Percentiles rank a stretch among this genome's conserved stretches.
Conservation (phyloP, 2,329 filamentous ascomycete genomes). For the Fusarium virguliforme region DNA sequence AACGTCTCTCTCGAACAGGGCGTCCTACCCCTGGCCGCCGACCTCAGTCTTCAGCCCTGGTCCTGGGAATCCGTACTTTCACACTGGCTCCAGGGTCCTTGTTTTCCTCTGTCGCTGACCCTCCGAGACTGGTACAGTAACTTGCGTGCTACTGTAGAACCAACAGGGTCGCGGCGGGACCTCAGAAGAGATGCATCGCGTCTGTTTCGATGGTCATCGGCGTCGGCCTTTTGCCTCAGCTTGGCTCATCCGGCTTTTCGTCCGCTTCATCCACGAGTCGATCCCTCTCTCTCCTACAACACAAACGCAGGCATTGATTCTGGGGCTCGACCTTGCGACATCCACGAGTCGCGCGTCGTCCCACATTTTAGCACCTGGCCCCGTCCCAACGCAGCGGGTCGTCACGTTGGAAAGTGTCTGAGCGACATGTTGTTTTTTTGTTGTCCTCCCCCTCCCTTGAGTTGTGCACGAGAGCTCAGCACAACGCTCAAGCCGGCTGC, state of each 20-base stretch:
- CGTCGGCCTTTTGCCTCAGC: constrained; percentile 43
- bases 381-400: constrained; percentile 43
- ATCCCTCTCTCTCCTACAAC: constrained; percentile 21
- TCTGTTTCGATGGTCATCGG: constrained; percentile 45
- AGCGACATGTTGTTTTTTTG: constrained; percentile 26
- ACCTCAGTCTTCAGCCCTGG: constrained; percentile 31
- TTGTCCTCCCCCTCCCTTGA: constrained; percentile 29
- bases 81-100: constrained; percentile 32
- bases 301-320: constrained; percentile 23
- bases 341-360: constrained; percentile 37
- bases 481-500: constrained; percentile 42
- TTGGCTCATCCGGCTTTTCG: constrained; percentile 33
- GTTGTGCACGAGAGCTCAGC: constrained; percentile 32
- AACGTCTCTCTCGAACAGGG: constrained; percentile 18
- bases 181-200: constrained; percentile 40
- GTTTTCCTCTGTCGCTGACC: constrained; percentile 33
- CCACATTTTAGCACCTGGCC: constrained; percentile 26
- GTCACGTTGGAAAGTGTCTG: constrained; percentile 22
- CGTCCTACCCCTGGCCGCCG: constrained; percentile 38
- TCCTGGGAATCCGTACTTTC: constrained; percentile 21
- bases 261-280: constrained; percentile 34
- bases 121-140: constrained; percentile 39
- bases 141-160: constrained; percentile 38
- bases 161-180: constrained; percentile 43
- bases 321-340: constrained; percentile 27